Conservation (phyloP, 2,329 filamentous ascomycete species). For the Beauveria rudraprayagi region DNA sequence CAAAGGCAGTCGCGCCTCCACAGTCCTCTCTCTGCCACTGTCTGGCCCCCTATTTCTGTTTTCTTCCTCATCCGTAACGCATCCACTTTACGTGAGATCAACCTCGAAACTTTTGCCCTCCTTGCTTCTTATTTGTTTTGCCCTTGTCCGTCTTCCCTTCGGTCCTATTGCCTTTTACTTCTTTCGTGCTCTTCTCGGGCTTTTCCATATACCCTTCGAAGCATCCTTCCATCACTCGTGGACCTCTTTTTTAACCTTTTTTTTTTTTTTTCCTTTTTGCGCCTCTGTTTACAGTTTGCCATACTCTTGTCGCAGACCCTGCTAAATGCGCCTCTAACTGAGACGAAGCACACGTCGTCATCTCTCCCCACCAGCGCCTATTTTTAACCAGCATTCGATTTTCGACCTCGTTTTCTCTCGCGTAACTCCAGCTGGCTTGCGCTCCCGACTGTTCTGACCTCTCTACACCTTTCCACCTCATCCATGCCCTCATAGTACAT, state of each 20-base stretch:
- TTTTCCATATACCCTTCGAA: neutral
- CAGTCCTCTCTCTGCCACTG: too few relatives aligned
- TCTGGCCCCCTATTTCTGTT: too few relatives aligned
- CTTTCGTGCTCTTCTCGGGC: neutral
- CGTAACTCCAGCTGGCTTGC: neutral
- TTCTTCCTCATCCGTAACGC: too few relatives aligned
- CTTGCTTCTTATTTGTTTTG: constrained; percentile 7
- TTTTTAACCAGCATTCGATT: neutral
- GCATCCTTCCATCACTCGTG: constrained; percentile 2
- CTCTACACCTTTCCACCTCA: neutral
- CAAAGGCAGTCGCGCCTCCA: too few relatives aligned
- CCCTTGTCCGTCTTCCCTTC: neutral
- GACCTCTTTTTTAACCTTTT: too few relatives aligned
- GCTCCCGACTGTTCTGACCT: neutral
- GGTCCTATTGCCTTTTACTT: neutral
- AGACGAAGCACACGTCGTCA: constrained; percentile 10
- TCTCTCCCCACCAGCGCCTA: constrained; percentile 11
- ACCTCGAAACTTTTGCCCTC: constrained; percentile 3
- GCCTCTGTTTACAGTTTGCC: neutral
- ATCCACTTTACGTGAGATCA: neutral
- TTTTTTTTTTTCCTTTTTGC: neutral
- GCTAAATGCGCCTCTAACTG: neutral
- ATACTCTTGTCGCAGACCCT: neutral
- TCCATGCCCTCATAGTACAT: constrained; percentile 2
- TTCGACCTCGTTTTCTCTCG: neutral